Base-by-base conservation (phyloP, 2,329 filamentous ascomycete species). In the Penicillium verrucosum region DNA sequence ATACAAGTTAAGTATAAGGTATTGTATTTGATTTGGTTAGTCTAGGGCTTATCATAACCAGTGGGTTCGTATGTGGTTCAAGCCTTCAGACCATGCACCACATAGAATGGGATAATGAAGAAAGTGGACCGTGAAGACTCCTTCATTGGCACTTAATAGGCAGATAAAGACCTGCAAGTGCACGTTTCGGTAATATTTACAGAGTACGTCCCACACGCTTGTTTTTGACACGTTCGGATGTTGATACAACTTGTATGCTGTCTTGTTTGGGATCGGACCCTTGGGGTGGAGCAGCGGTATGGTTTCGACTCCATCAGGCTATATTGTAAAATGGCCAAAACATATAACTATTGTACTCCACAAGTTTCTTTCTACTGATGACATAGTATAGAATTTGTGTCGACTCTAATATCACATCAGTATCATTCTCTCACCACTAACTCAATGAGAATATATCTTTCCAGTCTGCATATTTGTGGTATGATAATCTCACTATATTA, bases 361-460 rank as follows among this genome's bases (percentile, higher is more conserved):
- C 50, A 49, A 34, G 14, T 44, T 32, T 54, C 30, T 51, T 52
- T 55, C 25, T 34, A 53, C 40, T 51, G 55, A 51, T 45, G 51
- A 62, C 42, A 59, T 60, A 11, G 30, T 23, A 49, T 51, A 51
- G 42, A 14, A 25, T 34, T 47, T 14, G 21, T 21, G 40, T 30
- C 12, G 10, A 48, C 37, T 32, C 45, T 60, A 49, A 60, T 62
- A 56, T 51, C 58, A 57, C 25, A 11, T 11, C 6, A 50, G 45
- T 46, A 55, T 57, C 40, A 44, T 56, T 11, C 5, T 14, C 29
- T 32, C 18, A 12, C 2, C 18, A 14, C 6, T 5, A 1, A 18
- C 6, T 29, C 21, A n/a, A 14, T 14, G 3, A 40, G 10, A 18
- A 16, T 6, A 12, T n/a, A 7, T 46, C 29, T 46, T 5, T 34